These are phyloP conservation scores for Aureobasidium musti DNA, from an alignment of 2,329 filamentous ascomycete genomes.

Conservation along the genomic window DNA sequence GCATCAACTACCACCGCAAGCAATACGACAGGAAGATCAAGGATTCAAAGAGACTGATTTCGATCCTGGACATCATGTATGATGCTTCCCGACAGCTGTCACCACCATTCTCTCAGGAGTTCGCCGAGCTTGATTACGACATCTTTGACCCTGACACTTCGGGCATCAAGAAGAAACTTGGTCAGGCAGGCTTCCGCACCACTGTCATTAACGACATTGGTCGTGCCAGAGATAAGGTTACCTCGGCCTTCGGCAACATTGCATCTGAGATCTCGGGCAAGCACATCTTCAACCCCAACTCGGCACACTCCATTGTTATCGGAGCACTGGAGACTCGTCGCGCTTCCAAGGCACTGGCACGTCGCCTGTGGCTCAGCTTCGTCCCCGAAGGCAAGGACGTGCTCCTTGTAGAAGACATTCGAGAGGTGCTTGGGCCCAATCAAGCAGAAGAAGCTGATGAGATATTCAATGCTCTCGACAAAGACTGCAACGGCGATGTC, in stretches of 20 bases:
- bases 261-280: slow-evolving; percentile 85
- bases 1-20: slow-evolving; percentile 71
- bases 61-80: slow-evolving; percentile 72
- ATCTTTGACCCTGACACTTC: slow-evolving; percentile 72
- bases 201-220: slow-evolving; percentile 64
- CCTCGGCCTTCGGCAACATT: slow-evolving; percentile 79
- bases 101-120: slow-evolving; percentile 79
- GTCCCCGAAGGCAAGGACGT: slow-evolving; percentile 36
- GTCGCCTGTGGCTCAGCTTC: slow-evolving; percentile 42
- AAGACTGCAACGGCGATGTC: slow-evolving; percentile 42
- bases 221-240: slow-evolving; percentile 78
- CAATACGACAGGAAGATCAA: slow-evolving; percentile 73
- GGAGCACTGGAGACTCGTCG: slow-evolving; percentile 38
- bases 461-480: slow-evolving; percentile 40
- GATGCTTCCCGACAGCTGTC: slow-evolving; percentile 79
- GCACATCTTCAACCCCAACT: slow-evolving; percentile 65
- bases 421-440: slow-evolving; percentile 37
- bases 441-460: slow-evolving; percentile 37
- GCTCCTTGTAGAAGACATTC: slow-evolving; percentile 37
- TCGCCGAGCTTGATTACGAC: slow-evolving; percentile 75
- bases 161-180: slow-evolving; percentile 49
- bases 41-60: slow-evolving; percentile 74
- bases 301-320: slow-evolving; percentile 38
- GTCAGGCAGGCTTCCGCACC: slow-evolving; percentile 62
- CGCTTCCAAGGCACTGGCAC: slow-evolving; percentile 40